Percentiles rank a stretch among this genome's conserved stretches.
These are phyloP conservation scores for Clausena lansium DNA, from an alignment of 345 rosid species.

Conservation along the genomic window DNA sequence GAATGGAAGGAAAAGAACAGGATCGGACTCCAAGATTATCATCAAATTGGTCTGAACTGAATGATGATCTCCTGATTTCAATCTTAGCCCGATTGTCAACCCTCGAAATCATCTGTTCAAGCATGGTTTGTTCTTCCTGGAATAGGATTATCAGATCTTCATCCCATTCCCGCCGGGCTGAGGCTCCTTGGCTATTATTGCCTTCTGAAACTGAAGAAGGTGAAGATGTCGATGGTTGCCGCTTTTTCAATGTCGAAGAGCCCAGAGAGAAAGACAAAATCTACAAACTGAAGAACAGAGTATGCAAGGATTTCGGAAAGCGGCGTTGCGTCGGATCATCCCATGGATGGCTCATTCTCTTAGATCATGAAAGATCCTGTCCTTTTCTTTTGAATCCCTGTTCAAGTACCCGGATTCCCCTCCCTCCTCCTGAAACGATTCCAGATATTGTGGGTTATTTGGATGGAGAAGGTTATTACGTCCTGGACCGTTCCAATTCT, in stretches of 20 bases:
- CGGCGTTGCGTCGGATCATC: background rate
- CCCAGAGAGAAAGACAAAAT: background rate
- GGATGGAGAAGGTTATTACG: too few relatives aligned
- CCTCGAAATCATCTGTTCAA: too few relatives aligned
- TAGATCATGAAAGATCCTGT: background rate
- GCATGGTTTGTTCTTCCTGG: background rate
- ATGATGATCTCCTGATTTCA: too few relatives aligned
- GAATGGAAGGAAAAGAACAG: too few relatives aligned
- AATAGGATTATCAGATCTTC: background rate
- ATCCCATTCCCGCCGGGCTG: background rate
- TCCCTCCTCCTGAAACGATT: background rate
- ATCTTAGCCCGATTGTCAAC: too few relatives aligned
- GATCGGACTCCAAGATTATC: too few relatives aligned
- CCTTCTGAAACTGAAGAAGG: background rate
- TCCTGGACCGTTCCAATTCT: too few relatives aligned
- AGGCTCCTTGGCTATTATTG: background rate
- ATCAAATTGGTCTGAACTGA: too few relatives aligned
- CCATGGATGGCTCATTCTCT: background rate
- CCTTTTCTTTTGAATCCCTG: background rate
- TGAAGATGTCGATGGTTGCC: background rate
- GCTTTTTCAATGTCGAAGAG: background rate
- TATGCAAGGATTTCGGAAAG: background rate
- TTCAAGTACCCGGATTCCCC: background rate
- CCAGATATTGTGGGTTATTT: background rate
- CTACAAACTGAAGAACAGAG: background rate